These are phyloP conservation scores for Ogataea paradorogensis DNA, from an alignment of 805 yeast species.

Conservation along the genomic window DNA sequence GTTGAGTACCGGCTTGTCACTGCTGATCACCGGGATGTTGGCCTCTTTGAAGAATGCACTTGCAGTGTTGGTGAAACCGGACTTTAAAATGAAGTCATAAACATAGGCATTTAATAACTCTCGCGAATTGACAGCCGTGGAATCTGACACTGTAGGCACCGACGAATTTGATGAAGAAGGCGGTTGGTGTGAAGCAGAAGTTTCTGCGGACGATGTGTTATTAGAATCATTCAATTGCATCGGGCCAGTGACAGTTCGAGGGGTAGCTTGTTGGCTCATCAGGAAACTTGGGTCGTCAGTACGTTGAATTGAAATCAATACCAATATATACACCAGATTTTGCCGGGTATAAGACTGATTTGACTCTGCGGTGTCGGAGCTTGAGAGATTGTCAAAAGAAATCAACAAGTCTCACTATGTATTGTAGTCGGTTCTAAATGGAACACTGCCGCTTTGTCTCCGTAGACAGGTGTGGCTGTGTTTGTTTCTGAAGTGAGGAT, in stretches of 20 bases:
- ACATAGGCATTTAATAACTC: slow-evolving; percentile 77
- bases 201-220: slow-evolving; percentile 11
- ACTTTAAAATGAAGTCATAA: slow-evolving; percentile 79
- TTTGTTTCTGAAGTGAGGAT: not conserved
- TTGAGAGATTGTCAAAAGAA: not conserved
- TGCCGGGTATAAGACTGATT: not conserved
- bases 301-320: too few species aligned
- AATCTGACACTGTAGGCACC: slow-evolving; percentile 35
- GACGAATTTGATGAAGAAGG: slow-evolving; percentile 14
- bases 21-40: slow-evolving; percentile 50
- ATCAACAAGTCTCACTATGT: not conserved
- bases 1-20: slow-evolving; percentile 20
- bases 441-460: slow-evolving; percentile 6
- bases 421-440: not conserved
- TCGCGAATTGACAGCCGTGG: slow-evolving; percentile 50
- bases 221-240: slow-evolving; percentile 5
- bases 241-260: slow-evolving; percentile 8
- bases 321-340: too few species aligned
- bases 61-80: slow-evolving; percentile 71
- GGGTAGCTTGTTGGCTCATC: slow-evolving; percentile 20
- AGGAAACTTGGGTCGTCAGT: not conserved
- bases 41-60: slow-evolving; percentile 73
- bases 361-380: not conserved
- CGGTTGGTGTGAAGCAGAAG: slow-evolving; percentile 9
- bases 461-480: slow-evolving; percentile 7